Conservation (phyloP, 1,284 basidiomycete genomes). For the Sutorius eximius region DNA sequence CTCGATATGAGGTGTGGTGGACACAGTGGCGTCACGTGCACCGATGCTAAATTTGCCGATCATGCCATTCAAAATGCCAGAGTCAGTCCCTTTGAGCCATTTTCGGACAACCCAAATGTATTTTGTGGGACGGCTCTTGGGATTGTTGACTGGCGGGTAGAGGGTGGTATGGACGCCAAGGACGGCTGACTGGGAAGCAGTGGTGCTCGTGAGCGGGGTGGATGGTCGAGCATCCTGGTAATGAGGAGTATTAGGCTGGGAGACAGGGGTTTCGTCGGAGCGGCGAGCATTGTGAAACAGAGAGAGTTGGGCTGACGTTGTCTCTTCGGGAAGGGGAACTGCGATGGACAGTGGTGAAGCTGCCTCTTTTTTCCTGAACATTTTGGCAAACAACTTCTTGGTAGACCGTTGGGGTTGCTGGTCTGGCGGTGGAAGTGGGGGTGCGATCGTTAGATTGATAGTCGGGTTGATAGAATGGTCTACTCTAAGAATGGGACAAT, state of each 20-base stretch:
- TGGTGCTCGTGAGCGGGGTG: constrained; percentile 19
- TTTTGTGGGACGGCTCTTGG: constrained; percentile 50
- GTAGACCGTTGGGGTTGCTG: constrained; percentile 32
- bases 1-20: constrained; percentile 46
- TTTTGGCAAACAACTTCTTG: constrained; percentile 71
- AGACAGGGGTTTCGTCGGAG: constrained; percentile 13
- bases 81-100: constrained; percentile 69
- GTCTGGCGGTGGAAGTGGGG: constrained; percentile 27
- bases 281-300: constrained; percentile 9
- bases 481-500: constrained; percentile 4
- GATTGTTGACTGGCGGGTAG: constrained; percentile 41
- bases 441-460: constrained; percentile 25
- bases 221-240: constrained; percentile 17
- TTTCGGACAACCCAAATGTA: constrained; percentile 82
- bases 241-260: constrained; percentile 10
- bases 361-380: constrained; percentile 66
- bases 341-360: constrained; percentile 14
- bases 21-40: constrained; percentile 17
- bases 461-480: constrained; percentile 9
- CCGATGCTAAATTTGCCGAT: constrained; percentile 37
- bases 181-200: constrained; percentile 51
- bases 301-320: constrained; percentile 19
- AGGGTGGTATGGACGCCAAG: constrained; percentile 65
- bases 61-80: constrained; percentile 41
- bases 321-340: constrained; percentile 11